These are phyloP conservation scores for Fagopyrum esculentum DNA, from an alignment of 148 eudicot genomes.

Conservation along the genomic window DNA sequence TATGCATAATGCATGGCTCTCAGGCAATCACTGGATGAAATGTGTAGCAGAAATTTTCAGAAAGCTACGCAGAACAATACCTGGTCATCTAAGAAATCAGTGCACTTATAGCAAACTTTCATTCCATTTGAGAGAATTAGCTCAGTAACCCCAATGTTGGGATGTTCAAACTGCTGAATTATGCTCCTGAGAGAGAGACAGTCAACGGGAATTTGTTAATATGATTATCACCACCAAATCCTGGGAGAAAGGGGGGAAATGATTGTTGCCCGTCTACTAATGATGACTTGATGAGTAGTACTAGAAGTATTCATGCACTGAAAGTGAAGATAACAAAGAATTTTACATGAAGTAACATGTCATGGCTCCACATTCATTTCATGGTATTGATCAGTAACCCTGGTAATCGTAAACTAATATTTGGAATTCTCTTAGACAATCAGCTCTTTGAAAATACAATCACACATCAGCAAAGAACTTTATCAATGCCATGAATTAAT, in stretches of 20 bases:
- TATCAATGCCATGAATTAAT: neutral
- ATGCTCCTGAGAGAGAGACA: slow-evolving; percentile 40
- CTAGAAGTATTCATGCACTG: neutral
- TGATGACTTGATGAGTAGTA: neutral
- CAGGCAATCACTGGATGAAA: neutral
- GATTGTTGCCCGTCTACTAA: neutral
- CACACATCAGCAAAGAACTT: neutral
- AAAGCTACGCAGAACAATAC: slow-evolving; percentile 23
- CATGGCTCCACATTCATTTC: neutral
- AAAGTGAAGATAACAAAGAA: neutral
- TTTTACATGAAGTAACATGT: neutral
- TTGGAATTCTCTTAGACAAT: neutral
- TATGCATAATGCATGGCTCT: neutral
- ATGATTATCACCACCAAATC: neutral
- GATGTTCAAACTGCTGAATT: slow-evolving; percentile 48
- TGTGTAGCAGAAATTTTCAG: neutral
- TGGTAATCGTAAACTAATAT: neutral
- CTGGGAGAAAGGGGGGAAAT: neutral
- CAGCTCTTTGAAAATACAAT: neutral
- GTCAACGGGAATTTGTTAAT: neutral
- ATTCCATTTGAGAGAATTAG: slow-evolving; percentile 74
- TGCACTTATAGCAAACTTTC: slow-evolving; percentile 81
- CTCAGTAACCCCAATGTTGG: slow-evolving; percentile 64
- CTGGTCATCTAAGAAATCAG: slow-evolving; percentile 90
- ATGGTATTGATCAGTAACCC: neutral